Evolutionary conservation across 2,329 filamentous ascomycete species (phyloP).

Genomic region (Trichoderma hamatum): DNA sequence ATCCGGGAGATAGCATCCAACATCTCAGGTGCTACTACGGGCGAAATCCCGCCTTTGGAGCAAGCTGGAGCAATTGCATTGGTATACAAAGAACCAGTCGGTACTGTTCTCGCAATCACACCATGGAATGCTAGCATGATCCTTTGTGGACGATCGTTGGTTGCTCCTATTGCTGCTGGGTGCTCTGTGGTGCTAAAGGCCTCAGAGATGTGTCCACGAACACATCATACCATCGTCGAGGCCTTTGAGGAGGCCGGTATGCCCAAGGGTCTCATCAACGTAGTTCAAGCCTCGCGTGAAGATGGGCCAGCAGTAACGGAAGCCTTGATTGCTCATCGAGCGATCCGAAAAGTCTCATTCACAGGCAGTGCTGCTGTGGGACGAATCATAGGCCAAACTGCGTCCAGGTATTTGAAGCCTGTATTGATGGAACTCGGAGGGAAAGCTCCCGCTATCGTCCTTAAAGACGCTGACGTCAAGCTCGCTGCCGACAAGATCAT

Average conservation of each 20-base stretch:
- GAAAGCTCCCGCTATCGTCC: slow-evolving; percentile 48
- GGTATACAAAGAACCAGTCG: slow-evolving; percentile 68
- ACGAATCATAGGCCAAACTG: slow-evolving; percentile 42
- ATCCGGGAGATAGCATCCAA: slow-evolving; percentile 50
- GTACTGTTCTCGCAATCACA: slow-evolving; percentile 76
- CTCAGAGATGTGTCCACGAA: slow-evolving; percentile 39
- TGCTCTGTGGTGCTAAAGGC: slow-evolving; percentile 37
- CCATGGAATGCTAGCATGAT: slow-evolving; percentile 55
- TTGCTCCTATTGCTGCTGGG: neutral
- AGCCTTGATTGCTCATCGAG: slow-evolving; percentile 41
- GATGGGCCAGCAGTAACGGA: slow-evolving; percentile 42
- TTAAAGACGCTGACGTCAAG: slow-evolving; percentile 49
- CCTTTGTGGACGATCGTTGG: neutral
- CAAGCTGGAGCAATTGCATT: neutral
- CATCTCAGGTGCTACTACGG: slow-evolving; percentile 33
- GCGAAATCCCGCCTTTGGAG: slow-evolving; percentile 10
- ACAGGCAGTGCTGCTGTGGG: slow-evolving; percentile 50
- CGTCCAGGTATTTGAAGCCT: slow-evolving; percentile 48
- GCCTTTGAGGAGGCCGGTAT: slow-evolving; percentile 47
- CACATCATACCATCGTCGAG: slow-evolving; percentile 39
- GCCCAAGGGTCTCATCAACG: slow-evolving; percentile 46
- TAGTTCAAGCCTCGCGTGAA: slow-evolving; percentile 38
- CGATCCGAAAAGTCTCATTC: slow-evolving; percentile 48
- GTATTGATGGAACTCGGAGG: slow-evolving; percentile 53
- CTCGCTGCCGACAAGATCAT: slow-evolving; percentile 41